A percentile compares a stretch with the other conserved stretches of the same genome.
These are phyloP conservation scores for Chenopodium album DNA, from an alignment of 148 eudicot species.

Conservation along the genomic window DNA sequence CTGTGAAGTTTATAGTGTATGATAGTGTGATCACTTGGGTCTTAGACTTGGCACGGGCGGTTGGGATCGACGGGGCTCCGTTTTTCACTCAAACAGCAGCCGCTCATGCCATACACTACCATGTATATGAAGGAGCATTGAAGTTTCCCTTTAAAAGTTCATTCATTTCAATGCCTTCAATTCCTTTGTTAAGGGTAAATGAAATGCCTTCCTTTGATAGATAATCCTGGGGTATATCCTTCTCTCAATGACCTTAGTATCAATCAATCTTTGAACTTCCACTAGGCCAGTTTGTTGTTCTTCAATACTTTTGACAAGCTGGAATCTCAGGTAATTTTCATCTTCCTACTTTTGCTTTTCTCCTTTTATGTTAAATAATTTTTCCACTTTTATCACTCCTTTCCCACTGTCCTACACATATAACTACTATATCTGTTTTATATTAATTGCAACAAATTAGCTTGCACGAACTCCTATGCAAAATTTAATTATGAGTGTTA, in stretches of 20 bases:
- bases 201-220: conserved; percentile 45
- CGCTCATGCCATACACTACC: conserved; percentile 24
- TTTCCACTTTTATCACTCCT: no score
- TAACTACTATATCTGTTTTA: no score
- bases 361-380: no score
- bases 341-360: no score
- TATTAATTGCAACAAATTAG: no score
- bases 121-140: conserved; percentile 16
- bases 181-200: conserved; percentile 17
- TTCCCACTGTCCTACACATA: no score
- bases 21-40: conserved; percentile 24
- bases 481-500: no score
- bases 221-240: conserved; percentile 17
- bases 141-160: background rate
- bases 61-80: conserved; percentile 15
- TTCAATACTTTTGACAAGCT: conserved; percentile 42
- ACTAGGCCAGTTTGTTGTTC: conserved; percentile 38
- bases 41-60: conserved; percentile 13
- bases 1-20: conserved; percentile 23
- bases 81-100: conserved; percentile 23
- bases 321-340: conserved; percentile 40
- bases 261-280: conserved; percentile 33
- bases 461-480: no score
- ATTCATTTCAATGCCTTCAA: conserved; percentile 20
- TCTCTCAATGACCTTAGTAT: conserved; percentile 23